phyloP scores from a whole-genome alignment of 208 protist genomes.

The Paratrypanosoma confusum region DNA sequence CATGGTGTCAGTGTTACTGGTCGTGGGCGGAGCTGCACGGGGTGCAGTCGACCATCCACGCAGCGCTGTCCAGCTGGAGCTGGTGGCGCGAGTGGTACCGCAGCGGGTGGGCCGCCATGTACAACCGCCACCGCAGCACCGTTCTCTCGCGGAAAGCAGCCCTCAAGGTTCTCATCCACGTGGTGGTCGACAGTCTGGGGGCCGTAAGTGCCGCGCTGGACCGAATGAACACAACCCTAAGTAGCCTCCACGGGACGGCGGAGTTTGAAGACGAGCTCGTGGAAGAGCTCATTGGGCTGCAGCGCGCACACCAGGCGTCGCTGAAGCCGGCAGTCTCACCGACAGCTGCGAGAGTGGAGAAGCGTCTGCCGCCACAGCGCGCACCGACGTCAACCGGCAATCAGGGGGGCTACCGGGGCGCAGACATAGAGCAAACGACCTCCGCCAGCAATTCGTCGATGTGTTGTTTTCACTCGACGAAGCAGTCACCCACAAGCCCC shows the following conservation, averaged over 20 bases:
- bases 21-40: conserved; percentile 49
- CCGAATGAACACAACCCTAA: conserved; percentile 26
- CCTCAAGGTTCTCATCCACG: conserved; percentile 30
- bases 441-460: too few relatives aligned
- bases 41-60: conserved; percentile 25
- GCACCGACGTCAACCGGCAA: too few relatives aligned
- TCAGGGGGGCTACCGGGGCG: too few relatives aligned
- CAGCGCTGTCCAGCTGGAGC: conserved; percentile 17
- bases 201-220: conserved; percentile 30
- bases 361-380: too few relatives aligned
- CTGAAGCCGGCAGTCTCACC: too few relatives aligned
- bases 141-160: conserved; percentile 30
- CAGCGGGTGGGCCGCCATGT: conserved; percentile 7
- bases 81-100: conserved; percentile 29
- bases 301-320: too few relatives aligned
- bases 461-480: too few relatives aligned
- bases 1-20: conserved; percentile 63
- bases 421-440: too few relatives aligned
- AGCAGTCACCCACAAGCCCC: too few relatives aligned
- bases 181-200: conserved; percentile 46
- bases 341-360: too few relatives aligned
- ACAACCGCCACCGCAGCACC: conserved; percentile 13
- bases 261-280: conserved; percentile 17
- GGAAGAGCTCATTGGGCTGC: too few relatives aligned
- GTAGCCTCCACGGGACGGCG: conserved; percentile 1